Percentiles rank a stretch among this genome's conserved stretches.
Conservation (phyloP, 495 filamentous ascomycete genomes). For the Amphirosellinia nigrospora region DNA sequence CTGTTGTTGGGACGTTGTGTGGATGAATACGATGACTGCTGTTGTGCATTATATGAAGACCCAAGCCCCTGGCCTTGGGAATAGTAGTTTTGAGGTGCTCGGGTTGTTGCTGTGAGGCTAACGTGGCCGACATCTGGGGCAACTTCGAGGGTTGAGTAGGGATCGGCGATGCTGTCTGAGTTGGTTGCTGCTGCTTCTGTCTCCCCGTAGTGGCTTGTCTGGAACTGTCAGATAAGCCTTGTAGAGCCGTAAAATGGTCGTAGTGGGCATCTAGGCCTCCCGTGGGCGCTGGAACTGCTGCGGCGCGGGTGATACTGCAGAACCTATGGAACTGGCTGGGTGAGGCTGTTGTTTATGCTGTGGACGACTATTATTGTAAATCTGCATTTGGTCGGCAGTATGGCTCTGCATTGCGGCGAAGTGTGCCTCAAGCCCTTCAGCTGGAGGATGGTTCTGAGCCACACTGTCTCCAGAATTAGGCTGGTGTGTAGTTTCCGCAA, state of each 20-base stretch:
- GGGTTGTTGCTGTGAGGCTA: conserved; percentile 38
- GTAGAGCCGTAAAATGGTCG: conserved; percentile 46
- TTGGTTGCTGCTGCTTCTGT: conserved; percentile 41
- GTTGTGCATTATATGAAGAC: conserved; percentile 38
- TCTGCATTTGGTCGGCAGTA: conserved; percentile 32
- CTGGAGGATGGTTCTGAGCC: conserved; percentile 29
- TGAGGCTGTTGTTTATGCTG: conserved; percentile 39
- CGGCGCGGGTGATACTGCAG: conserved; percentile 31
- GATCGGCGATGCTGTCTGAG: conserved; percentile 38
- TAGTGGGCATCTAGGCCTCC: conserved; percentile 51
- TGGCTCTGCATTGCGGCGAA: conserved; percentile 37
- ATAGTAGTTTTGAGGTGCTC: conserved; percentile 37
- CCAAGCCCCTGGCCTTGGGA: conserved; percentile 34
- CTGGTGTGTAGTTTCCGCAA: conserved; percentile 29
- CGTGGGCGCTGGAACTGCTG: conserved; percentile 23
- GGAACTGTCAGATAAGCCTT: conserved; percentile 33
- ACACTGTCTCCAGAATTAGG: conserved; percentile 23
- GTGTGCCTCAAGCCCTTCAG: conserved; percentile 42
- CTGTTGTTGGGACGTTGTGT: conserved; percentile 52
- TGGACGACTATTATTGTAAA: conserved; percentile 31
- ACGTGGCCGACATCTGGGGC: conserved; percentile 38
- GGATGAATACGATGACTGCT: conserved; percentile 38
- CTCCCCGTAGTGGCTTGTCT: conserved; percentile 31
- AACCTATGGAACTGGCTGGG: conserved; percentile 27
- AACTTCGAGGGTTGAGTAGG: conserved; percentile 37